Evolutionary conservation across 1,284 basidiomycete species (phyloP).

Genomic region (Ganoderma multipileum): DNA sequence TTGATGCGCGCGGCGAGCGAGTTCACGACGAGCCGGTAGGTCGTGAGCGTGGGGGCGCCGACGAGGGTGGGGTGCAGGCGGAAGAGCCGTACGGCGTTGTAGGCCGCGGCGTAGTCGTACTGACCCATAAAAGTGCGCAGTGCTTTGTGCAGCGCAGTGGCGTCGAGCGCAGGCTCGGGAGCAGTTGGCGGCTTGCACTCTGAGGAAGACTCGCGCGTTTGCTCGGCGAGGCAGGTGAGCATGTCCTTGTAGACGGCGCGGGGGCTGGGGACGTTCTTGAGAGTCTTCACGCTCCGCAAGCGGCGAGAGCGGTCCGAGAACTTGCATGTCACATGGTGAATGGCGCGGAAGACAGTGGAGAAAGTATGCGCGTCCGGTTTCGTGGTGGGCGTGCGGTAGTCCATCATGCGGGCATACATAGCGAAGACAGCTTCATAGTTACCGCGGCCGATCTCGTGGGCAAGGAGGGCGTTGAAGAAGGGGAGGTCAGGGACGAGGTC

Average conservation of each 20-base stretch:
- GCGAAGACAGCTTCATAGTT: constrained; percentile 48
- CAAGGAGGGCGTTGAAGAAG: constrained; percentile 56
- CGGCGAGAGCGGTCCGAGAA: constrained; percentile 33
- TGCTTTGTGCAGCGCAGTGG: constrained; percentile 47
- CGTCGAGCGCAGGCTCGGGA: constrained; percentile 41
- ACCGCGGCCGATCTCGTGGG: constrained; percentile 42
- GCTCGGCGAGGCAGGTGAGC: constrained; percentile 44
- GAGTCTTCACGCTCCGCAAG: constrained; percentile 31
- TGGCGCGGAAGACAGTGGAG: constrained; percentile 50
- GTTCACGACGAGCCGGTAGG: constrained; percentile 48
- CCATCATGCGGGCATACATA: constrained; percentile 49
- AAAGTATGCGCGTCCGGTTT: constrained; percentile 54
- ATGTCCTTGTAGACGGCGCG: constrained; percentile 57
- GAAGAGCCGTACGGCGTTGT: constrained; percentile 46
- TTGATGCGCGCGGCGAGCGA: constrained; percentile 33
- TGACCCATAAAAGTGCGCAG: constrained; percentile 51
- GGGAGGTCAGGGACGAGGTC: constrained; percentile 44
- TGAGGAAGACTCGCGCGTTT: constrained; percentile 4
- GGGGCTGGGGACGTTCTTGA: constrained; percentile 38
- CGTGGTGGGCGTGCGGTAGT: constrained; percentile 35
- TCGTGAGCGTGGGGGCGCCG: constrained; percentile 40
- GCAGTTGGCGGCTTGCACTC: not conserved
- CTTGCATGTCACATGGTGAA: constrained; percentile 35
- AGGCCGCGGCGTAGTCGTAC: constrained; percentile 55
- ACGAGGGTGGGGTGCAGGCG: constrained; percentile 35